Evolutionary conservation across 2,329 filamentous ascomycete genomes (phyloP).

Genomic region (Ilyonectria destructans): DNA sequence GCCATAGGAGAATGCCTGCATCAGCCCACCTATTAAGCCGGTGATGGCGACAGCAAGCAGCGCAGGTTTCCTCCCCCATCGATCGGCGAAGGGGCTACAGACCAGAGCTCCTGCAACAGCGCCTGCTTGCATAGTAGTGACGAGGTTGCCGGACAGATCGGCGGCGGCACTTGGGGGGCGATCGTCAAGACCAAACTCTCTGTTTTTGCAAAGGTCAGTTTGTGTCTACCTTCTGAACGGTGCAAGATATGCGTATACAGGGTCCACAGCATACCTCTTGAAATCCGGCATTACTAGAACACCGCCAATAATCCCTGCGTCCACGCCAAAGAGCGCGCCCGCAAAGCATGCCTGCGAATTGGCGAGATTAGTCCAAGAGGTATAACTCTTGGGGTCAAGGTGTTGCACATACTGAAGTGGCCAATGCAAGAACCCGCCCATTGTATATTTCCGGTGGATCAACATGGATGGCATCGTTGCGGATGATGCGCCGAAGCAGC

Average conservation of each 20-base stretch:
- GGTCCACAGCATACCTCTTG: slow-evolving; percentile 28
- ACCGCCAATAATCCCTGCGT: slow-evolving; percentile 50
- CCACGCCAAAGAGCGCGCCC: slow-evolving; percentile 47
- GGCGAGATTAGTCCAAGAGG: neutral
- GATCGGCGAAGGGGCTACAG: slow-evolving; percentile 48
- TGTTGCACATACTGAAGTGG: slow-evolving; percentile 62
- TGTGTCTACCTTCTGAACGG: neutral
- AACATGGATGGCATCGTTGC: slow-evolving; percentile 75
- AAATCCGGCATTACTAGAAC: slow-evolving; percentile 50
- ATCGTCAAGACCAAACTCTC: slow-evolving; percentile 46
- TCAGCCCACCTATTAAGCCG: slow-evolving; percentile 50
- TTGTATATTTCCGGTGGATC: slow-evolving; percentile 80
- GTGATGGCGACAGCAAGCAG: slow-evolving; percentile 50
- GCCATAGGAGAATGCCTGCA: slow-evolving; percentile 54
- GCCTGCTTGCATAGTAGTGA: slow-evolving; percentile 51
- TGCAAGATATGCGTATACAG: too few species aligned
- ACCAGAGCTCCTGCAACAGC: slow-evolving; percentile 46
- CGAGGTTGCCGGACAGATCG: slow-evolving; percentile 47
- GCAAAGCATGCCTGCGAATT: slow-evolving; percentile 41
- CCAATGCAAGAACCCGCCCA: slow-evolving; percentile 78
- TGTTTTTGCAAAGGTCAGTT: neutral
- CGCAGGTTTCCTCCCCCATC: slow-evolving; percentile 51
- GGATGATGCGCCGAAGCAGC: slow-evolving; percentile 58
- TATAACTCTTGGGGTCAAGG: neutral
- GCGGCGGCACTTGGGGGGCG: slow-evolving; percentile 32